Conservation (phyloP, 108 stramenopile species). For the Skeletonema costatum region DNA sequence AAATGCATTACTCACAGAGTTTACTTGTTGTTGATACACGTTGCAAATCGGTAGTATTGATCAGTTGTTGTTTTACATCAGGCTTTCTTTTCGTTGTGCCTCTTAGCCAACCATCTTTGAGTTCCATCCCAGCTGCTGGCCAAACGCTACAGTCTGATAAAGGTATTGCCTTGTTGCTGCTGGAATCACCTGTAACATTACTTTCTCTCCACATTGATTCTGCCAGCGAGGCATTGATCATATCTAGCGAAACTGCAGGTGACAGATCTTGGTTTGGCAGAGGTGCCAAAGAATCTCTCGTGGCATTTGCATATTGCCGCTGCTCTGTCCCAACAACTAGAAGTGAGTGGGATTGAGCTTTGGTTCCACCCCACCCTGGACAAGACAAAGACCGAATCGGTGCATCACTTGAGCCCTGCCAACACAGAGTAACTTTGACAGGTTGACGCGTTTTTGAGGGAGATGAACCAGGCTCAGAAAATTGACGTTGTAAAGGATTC, state of each 20-base stretch:
- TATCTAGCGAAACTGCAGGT: conserved; percentile 40
- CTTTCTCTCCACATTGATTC: conserved; percentile 18
- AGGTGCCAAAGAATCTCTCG: not conserved
- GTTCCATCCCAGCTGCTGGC: conserved; percentile 45
- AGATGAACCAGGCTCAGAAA: conserved; percentile 22
- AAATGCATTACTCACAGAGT: conserved; percentile 29
- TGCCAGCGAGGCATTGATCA: conserved; percentile 22
- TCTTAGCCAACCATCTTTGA: conserved; percentile 35
- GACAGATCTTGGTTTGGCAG: conserved; percentile 9
- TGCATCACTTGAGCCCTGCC: conserved; percentile 27
- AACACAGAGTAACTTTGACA: conserved; percentile 6
- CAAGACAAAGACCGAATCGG: conserved; percentile 34
- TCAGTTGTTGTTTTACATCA: conserved; percentile 3
- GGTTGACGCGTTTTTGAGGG: not conserved
- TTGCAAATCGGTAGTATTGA: conserved; percentile 6
- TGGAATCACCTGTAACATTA: not conserved
- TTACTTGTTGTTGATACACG: conserved; percentile 25
- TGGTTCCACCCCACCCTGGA: conserved; percentile 21
- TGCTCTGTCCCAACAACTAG: conserved; percentile 32
- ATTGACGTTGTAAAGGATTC: conserved; percentile 12
- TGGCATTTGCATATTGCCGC: conserved; percentile 13
- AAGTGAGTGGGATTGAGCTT: not conserved
- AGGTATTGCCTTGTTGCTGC: not conserved
- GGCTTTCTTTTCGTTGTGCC: not conserved
- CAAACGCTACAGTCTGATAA: conserved; percentile 40